Evolutionary conservation across 305 asterid genomes (phyloP).

Genomic region (Fraxinus sp.): DNA sequence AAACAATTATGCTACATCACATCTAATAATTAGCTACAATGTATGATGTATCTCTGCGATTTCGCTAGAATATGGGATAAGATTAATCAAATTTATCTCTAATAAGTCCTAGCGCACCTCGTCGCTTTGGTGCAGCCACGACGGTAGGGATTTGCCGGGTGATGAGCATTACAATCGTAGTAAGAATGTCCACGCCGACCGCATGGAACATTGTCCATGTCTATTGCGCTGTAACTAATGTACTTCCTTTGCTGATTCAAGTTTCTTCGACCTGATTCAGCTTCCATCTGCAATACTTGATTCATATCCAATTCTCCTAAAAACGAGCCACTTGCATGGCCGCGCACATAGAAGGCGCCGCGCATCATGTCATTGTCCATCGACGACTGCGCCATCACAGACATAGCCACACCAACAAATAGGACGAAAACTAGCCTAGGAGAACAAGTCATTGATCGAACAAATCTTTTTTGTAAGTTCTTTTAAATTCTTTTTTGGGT

Average conservation of each 20-base stretch:
- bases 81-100: not conserved
- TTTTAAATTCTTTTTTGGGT: not conserved
- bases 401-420: not conserved
- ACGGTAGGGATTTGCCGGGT: slow-evolving; percentile 20
- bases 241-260: not conserved
- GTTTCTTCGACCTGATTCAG: slow-evolving; percentile 4
- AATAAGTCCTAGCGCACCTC: slow-evolving; percentile 18
- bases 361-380: not conserved
- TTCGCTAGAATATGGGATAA: not conserved
- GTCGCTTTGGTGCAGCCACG: slow-evolving; percentile 24
- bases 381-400: not conserved
- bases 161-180: slow-evolving; percentile 20
- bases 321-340: not conserved
- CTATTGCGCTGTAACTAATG: slow-evolving; percentile 26
- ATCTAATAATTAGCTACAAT: not conserved
- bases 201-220: slow-evolving; percentile 17
- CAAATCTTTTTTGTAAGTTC: not conserved
- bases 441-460: not conserved
- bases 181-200: slow-evolving; percentile 23
- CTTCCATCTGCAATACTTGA: slow-evolving; percentile 1
- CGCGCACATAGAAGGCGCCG: not conserved
- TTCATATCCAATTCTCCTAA: not conserved
- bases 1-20: not conserved
- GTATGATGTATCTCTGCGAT: not conserved
- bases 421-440: not conserved